These are phyloP conservation scores for Bipolaris sorokiniana DNA, from an alignment of 2,329 filamentous ascomycete species.

Conservation along the genomic window DNA sequence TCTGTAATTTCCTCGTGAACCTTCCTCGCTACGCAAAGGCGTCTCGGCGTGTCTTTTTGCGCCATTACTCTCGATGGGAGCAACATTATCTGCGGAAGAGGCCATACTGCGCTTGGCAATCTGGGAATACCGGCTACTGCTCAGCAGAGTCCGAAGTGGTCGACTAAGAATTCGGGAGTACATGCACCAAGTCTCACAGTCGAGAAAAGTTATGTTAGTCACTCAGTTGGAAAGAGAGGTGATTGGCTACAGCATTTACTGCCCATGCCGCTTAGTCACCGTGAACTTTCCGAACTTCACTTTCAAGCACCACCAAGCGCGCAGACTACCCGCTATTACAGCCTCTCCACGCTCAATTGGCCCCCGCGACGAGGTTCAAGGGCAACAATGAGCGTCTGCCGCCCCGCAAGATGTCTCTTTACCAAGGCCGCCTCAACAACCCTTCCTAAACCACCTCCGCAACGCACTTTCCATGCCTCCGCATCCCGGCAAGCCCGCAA, in stretches of 20 bases:
- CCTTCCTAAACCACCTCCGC: slow-evolving; percentile 42
- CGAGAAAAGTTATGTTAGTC: slow-evolving; percentile 35
- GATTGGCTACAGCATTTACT: slow-evolving; percentile 32
- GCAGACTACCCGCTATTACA: slow-evolving; percentile 13
- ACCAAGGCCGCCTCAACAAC: slow-evolving; percentile 33
- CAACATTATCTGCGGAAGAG: slow-evolving; percentile 39
- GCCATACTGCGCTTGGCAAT: slow-evolving; percentile 39
- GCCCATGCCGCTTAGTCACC: slow-evolving; percentile 28
- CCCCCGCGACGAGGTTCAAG: slow-evolving; percentile 18
- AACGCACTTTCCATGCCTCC: slow-evolving; percentile 52
- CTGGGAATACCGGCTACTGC: slow-evolving; percentile 21
- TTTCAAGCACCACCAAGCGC: slow-evolving; percentile 20
- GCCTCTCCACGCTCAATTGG: slow-evolving; percentile 29
- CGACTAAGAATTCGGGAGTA: slow-evolving; percentile 28
- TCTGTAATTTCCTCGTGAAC: slow-evolving; percentile 43
- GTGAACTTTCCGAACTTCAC: slow-evolving; percentile 33
- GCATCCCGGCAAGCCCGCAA: slow-evolving; percentile 44
- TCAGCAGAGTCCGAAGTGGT: slow-evolving; percentile 35
- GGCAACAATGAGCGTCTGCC: slow-evolving; percentile 52
- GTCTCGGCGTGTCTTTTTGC: slow-evolving; percentile 44
- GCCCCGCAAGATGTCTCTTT: slow-evolving; percentile 52
- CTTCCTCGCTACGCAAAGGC: slow-evolving; percentile 43
- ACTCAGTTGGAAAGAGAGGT: slow-evolving; percentile 28
- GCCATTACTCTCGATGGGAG: slow-evolving; percentile 42
- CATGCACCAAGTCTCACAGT: slow-evolving; percentile 27